These are phyloP conservation scores for Saitozyma podzolica DNA, from an alignment of 768 basidiomycete species.

Conservation along the genomic window DNA sequence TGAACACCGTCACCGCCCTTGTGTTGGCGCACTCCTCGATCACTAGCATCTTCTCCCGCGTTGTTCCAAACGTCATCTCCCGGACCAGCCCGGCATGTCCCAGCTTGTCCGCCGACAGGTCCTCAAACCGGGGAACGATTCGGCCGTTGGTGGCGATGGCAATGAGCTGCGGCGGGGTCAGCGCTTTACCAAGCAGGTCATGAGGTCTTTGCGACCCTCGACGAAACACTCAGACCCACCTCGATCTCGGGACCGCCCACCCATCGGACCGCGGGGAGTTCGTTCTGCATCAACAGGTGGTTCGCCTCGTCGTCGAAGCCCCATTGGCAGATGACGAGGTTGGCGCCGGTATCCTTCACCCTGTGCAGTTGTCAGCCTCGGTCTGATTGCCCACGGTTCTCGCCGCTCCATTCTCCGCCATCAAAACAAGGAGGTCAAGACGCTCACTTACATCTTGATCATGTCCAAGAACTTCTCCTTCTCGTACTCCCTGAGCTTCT, in stretches of 20 bases:
- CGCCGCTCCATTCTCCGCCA: slow-evolving; percentile 92
- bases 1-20: slow-evolving; percentile 94
- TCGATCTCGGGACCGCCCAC: slow-evolving; percentile 99
- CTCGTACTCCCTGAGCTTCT: slow-evolving; percentile 90
- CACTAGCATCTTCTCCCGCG: slow-evolving; percentile 98
- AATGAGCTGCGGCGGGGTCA: slow-evolving; percentile 66
- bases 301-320: slow-evolving; percentile 99
- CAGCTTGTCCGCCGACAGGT: slow-evolving; percentile 84
- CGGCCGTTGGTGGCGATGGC: slow-evolving; percentile 98
- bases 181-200: background rate
- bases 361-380: slow-evolving; percentile 86
- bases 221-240: slow-evolving; percentile 55
- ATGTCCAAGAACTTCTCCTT: slow-evolving; percentile 94
- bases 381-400: slow-evolving; percentile 99
- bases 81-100: slow-evolving; percentile 91
- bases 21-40: slow-evolving; percentile 98
- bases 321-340: slow-evolving; percentile 99
- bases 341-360: slow-evolving; percentile 95
- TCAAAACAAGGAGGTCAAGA: slow-evolving; percentile 16
- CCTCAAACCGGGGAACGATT: slow-evolving; percentile 97
- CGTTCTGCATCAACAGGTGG: slow-evolving; percentile 95
- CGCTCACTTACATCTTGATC: slow-evolving; percentile 65
- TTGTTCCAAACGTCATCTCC: slow-evolving; percentile 94
- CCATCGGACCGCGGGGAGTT: slow-evolving; percentile 95
- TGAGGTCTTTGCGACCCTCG: background rate